Base-by-base conservation (phyloP, 805 yeast species). In the Suhomyces canberraensis region DNA sequence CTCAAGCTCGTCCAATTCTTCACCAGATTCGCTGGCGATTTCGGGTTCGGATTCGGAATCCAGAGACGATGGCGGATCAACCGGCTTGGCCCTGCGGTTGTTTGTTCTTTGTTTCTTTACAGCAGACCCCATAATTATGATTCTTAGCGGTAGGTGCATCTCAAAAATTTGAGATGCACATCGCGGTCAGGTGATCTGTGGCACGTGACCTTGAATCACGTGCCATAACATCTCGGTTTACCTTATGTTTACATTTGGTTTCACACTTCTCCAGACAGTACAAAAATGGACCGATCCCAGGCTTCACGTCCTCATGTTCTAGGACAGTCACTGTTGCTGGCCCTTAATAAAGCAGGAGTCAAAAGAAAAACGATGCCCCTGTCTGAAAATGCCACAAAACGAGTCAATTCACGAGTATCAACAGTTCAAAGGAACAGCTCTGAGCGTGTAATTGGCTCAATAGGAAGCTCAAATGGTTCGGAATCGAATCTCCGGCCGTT, bases 31-130 rank as follows among this genome's bases (percentile, higher is more conserved):
- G 11, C 31, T 16, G n/a, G 13, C 33, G 5, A 19, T 15, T 9
- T 16, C 19, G 5, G 20, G 22, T 14, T 38, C 35, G 18, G 20
- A 8, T 16, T 32, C 43, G 29, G 14, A 24, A 24, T n/a, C 13
- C 26, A 24, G 26, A 8, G 26, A 24, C 11, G 14, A 8, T 9
- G 14, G 14, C 9, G 26, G 26, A 9, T 29, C 36, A n/a, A 35
- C 40, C 16, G 41, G 50, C 27, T 41, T 48, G 35, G 41, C 48
- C 40, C 36, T 31, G 30, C 29, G 41, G 25, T 42, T 40, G 31
- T 34, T 33, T 19, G 44, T 21, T 48, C 45, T 47, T 37, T 56
- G 60, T 34, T 53, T 54, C 48, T 54, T 56, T 16, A 44, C 32
- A 17, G 45, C 46, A 8, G 51, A 33, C 14, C 38, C 54, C 58